A percentile compares a stretch with the other conserved stretches of the same genome.
These are phyloP conservation scores for Ophiostoma novo-ulmi DNA, from an alignment of 2,329 filamentous ascomycete genomes.

Conservation along the genomic window DNA sequence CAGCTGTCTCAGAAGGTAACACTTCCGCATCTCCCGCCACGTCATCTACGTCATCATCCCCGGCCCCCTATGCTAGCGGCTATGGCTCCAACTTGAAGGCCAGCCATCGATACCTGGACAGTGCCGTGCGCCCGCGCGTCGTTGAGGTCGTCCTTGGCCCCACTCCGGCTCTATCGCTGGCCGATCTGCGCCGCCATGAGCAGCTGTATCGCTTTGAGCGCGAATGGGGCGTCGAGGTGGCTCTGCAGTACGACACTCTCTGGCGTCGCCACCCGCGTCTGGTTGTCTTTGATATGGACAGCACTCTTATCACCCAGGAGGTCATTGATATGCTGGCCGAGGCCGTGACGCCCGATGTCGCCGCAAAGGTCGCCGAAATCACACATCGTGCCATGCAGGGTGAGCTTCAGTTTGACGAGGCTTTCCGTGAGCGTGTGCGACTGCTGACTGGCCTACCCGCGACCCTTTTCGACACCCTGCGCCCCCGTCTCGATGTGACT, in stretches of 20 bases:
- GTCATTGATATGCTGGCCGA: slow-evolving; percentile 93
- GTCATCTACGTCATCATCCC: not conserved
- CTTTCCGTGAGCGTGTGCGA: slow-evolving; percentile 72
- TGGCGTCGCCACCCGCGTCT: slow-evolving; percentile 77
- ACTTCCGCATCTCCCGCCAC: not conserved
- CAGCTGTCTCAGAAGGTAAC: not conserved
- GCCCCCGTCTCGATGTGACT: slow-evolving; percentile 71
- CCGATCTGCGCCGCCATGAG: slow-evolving; percentile 72
- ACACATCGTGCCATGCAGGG: slow-evolving; percentile 93
- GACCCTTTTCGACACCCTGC: slow-evolving; percentile 72
- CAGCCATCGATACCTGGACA: slow-evolving; percentile 61
- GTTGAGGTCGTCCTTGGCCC: slow-evolving; percentile 63
- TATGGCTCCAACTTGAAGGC: slow-evolving; percentile 48
- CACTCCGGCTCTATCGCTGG: slow-evolving; percentile 55
- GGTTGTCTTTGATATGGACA: slow-evolving; percentile 98
- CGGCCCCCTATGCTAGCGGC: slow-evolving; percentile 18
- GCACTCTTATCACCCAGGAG: slow-evolving; percentile 93
- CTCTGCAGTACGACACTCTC: slow-evolving; percentile 67
- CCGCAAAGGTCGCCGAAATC: slow-evolving; percentile 77
- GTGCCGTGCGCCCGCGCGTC: slow-evolving; percentile 53
- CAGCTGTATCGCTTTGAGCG: slow-evolving; percentile 77
- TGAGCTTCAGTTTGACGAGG: slow-evolving; percentile 84
- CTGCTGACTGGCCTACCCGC: slow-evolving; percentile 76
- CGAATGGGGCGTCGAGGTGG: slow-evolving; percentile 83
- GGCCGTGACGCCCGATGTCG: slow-evolving; percentile 67